phyloP scores from a whole-genome alignment of 2,329 filamentous ascomycete species.

The Monosporascus sp. region DNA sequence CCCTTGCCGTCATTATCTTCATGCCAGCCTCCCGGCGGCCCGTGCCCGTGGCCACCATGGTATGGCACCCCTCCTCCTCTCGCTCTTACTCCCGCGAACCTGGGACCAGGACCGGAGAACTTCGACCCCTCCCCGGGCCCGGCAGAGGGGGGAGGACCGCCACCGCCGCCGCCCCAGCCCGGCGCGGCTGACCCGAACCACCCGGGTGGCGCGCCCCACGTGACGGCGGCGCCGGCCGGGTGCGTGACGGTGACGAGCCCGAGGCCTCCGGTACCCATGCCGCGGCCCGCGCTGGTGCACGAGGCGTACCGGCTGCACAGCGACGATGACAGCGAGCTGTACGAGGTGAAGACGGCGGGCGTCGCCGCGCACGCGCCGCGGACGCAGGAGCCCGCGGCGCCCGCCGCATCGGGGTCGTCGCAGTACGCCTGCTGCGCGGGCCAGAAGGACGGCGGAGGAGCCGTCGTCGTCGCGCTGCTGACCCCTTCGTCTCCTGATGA shows the following conservation, averaged over 20 bases:
- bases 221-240: slow-evolving; percentile 26
- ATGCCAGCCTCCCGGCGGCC: neutral
- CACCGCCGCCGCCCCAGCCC: slow-evolving; percentile 1
- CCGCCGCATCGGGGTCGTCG: slow-evolving; percentile 18
- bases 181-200: slow-evolving; percentile 15
- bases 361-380: slow-evolving; percentile 20
- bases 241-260: slow-evolving; percentile 34
- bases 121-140: neutral
- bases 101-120: neutral
- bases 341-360: slow-evolving; percentile 20
- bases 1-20: neutral
- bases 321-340: slow-evolving; percentile 32
- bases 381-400: slow-evolving; percentile 23
- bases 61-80: neutral
- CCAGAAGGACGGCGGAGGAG: slow-evolving; percentile 15
- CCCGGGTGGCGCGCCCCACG: slow-evolving; percentile 28
- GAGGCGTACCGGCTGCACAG: slow-evolving; percentile 35
- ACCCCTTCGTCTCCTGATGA: slow-evolving; percentile 2
- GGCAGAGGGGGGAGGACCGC: neutral
- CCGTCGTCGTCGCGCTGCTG: slow-evolving; percentile 8
- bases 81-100: too few relatives aligned
- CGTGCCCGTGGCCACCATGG: neutral
- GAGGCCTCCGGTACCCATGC: slow-evolving; percentile 31
- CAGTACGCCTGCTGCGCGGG: slow-evolving; percentile 27
- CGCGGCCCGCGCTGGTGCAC: slow-evolving; percentile 32